Evolutionary conservation across 192 early-diverging fungal species (phyloP).

Genomic region (Coemansia sp.): DNA sequence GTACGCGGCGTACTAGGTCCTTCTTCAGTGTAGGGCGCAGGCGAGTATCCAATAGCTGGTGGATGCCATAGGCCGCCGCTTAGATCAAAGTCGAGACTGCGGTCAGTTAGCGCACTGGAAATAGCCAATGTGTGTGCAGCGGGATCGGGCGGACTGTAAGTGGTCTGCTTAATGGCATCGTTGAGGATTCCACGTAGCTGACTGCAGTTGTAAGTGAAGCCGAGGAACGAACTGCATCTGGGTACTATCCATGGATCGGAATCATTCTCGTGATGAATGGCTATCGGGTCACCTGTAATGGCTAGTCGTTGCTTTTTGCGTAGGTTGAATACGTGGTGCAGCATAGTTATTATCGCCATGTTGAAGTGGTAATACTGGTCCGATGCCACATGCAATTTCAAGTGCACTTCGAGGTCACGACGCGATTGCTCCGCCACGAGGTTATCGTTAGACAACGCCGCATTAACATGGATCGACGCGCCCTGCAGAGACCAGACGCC

Average conservation of each 20-base stretch:
- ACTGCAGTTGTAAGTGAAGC: slow-evolving; percentile 50
- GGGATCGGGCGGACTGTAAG: slow-evolving; percentile 47
- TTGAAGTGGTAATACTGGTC: slow-evolving; percentile 59
- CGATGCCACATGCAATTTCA: slow-evolving; percentile 52
- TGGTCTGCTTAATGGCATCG: slow-evolving; percentile 54
- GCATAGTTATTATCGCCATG: slow-evolving; percentile 58
- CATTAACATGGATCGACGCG: slow-evolving; percentile 53
- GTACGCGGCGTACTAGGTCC: background rate
- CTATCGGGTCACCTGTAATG: slow-evolving; percentile 9
- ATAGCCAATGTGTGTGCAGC: background rate
- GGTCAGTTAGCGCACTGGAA: background rate
- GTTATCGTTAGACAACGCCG: slow-evolving; percentile 40
- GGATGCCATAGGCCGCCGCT: slow-evolving; percentile 28
- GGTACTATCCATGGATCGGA: slow-evolving; percentile 57
- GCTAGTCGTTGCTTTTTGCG: slow-evolving; percentile 48
- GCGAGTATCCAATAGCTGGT: background rate
- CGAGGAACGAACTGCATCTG: slow-evolving; percentile 51
- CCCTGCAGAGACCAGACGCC: slow-evolving; percentile 58
- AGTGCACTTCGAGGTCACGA: slow-evolving; percentile 49
- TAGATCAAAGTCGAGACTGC: slow-evolving; percentile 12
- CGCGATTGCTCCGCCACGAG: slow-evolving; percentile 46
- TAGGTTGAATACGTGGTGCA: slow-evolving; percentile 54
- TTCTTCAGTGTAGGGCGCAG: background rate
- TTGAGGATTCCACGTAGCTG: slow-evolving; percentile 52
- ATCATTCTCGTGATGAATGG: slow-evolving; percentile 41